phyloP scores from a whole-genome alignment of 192 early-diverging fungal species.

The Chytriomyces confervae region DNA sequence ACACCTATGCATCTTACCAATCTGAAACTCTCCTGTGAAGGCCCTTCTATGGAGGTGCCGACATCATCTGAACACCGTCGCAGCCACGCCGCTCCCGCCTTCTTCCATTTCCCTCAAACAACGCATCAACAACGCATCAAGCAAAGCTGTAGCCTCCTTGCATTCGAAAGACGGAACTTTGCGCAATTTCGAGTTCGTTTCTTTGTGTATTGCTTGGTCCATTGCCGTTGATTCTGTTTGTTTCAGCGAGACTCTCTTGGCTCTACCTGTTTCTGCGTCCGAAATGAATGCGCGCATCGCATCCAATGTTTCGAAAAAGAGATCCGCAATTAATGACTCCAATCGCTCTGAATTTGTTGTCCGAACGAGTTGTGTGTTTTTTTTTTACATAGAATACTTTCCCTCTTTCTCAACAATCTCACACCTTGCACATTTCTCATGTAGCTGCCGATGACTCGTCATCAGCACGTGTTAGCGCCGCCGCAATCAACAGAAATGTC shows the following conservation, averaged over 20 bases:
- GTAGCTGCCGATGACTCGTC: background rate
- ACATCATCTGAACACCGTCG: no score
- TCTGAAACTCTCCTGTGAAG: no score
- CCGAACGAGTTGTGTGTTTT: background rate
- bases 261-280: background rate
- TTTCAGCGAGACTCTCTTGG: background rate
- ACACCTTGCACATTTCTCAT: no score
- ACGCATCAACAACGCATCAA: background rate
- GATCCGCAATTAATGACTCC: background rate
- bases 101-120: background rate
- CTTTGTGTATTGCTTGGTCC: background rate
- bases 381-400: background rate
- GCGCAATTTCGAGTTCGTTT: background rate
- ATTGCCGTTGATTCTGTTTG: background rate
- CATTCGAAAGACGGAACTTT: background rate
- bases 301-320: background rate
- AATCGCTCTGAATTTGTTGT: conserved; percentile 19
- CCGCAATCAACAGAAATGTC: conserved; percentile 73
- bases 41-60: no score
- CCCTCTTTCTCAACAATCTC: background rate
- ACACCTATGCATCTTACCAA: no score
- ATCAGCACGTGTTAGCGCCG: conserved; percentile 75
- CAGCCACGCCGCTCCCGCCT: no score
- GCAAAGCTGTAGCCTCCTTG: background rate
- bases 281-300: background rate